These are phyloP conservation scores for Sphaerosporella brunnea DNA, from an alignment of 495 filamentous ascomycete species.

Conservation along the genomic window DNA sequence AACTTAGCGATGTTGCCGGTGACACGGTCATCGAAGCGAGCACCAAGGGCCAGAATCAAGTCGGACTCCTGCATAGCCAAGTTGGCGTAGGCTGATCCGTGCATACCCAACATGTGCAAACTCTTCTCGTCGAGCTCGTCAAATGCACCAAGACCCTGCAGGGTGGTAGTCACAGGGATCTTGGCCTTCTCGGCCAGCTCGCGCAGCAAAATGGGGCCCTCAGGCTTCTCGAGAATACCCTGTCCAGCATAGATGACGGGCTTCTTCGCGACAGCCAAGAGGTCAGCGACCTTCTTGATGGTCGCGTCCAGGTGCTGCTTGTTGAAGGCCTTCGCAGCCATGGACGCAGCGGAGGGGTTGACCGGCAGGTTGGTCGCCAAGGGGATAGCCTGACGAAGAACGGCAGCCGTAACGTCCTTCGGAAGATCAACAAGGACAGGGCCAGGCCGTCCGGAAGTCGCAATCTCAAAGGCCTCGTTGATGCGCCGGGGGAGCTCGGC, in stretches of 20 bases:
- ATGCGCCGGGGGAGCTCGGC: conserved; percentile 61
- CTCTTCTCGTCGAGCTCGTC: conserved; percentile 61
- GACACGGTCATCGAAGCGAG: conserved; percentile 63
- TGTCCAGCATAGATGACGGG: conserved; percentile 62
- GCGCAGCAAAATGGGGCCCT: conserved; percentile 48
- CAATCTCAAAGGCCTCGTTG: conserved; percentile 75
- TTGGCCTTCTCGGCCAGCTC: conserved; percentile 53
- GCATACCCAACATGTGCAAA: conserved; percentile 72
- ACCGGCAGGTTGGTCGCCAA: conserved; percentile 43
- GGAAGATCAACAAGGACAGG: conserved; percentile 67
- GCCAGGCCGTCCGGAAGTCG: conserved; percentile 54
- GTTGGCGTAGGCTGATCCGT: conserved; percentile 63
- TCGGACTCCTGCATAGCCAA: conserved; percentile 64
- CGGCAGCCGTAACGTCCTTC: conserved; percentile 57
- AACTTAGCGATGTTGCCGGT: conserved; percentile 47
- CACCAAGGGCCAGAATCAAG: conserved; percentile 58
- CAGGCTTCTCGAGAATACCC: conserved; percentile 44
- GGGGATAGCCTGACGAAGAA: conserved; percentile 50
- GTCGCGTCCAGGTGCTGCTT: conserved; percentile 41
- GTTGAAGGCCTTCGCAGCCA: conserved; percentile 42
- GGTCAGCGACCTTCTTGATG: conserved; percentile 43
- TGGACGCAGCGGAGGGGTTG: conserved; percentile 51
- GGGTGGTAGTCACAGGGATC: conserved; percentile 61
- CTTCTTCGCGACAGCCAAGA: conserved; percentile 59
- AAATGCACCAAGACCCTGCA: conserved; percentile 60